phyloP scores from a whole-genome alignment of 75 land plant species.

The Azolla pinnata region DNA sequence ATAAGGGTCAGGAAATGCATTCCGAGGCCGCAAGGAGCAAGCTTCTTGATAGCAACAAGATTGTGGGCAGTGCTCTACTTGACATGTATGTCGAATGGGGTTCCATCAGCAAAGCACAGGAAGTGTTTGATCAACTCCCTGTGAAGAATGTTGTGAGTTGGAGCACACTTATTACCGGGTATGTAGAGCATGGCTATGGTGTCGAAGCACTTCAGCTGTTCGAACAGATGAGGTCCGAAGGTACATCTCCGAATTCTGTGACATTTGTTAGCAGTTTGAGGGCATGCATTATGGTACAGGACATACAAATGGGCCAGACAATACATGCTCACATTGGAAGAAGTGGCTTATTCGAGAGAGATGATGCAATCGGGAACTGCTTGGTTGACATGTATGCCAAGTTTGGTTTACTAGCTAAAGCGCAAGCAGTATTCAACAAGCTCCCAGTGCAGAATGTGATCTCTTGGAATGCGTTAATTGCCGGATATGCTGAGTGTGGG shows the following conservation, averaged over 20 bases:
- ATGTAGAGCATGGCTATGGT: conserved; percentile 29
- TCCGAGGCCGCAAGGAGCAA: not conserved
- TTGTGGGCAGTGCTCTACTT: conserved; percentile 40
- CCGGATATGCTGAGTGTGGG: conserved; percentile 38
- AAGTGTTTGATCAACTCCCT: conserved; percentile 27
- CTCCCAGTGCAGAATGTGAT: conserved; percentile 41
- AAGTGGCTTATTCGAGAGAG: conserved; percentile 21
- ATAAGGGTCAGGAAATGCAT: conserved; percentile 1
- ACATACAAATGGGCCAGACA: conserved; percentile 22
- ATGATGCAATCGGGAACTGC: conserved; percentile 30
- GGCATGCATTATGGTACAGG: conserved; percentile 32
- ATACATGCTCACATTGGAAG: conserved; percentile 37
- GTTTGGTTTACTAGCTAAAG: conserved; percentile 29
- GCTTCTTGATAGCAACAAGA: conserved; percentile 12
- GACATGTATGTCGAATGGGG: conserved; percentile 45
- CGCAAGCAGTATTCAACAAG: conserved; percentile 24
- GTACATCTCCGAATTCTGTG: conserved; percentile 25
- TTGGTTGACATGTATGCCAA: conserved; percentile 44
- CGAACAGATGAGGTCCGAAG: conserved; percentile 22
- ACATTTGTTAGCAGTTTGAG: conserved; percentile 43
- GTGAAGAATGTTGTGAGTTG: conserved; percentile 38
- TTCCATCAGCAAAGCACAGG: conserved; percentile 18
- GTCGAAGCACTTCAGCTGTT: conserved; percentile 38
- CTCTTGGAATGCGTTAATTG: conserved; percentile 57
- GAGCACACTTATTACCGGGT: conserved; percentile 45